Base-by-base conservation (phyloP, 164 flowering plant genomes). In the Brasenia schreberi region DNA sequence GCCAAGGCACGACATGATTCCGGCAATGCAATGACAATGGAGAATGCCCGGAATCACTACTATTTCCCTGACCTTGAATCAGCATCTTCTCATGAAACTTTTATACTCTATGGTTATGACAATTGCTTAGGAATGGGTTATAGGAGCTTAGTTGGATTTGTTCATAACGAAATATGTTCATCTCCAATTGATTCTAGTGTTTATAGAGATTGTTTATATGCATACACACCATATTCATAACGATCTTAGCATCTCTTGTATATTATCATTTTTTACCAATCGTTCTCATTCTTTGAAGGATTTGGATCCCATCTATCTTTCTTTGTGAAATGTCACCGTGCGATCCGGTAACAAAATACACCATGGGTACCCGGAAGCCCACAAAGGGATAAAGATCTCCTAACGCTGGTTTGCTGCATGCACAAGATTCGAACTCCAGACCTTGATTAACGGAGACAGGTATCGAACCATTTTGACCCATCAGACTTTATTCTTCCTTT, bases 151-250 rank as follows among this genome's bases (percentile, higher is more conserved):
- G 66, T 70, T 67, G 58, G 68, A 43, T 58, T 67, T 3, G 49
- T 88, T 65, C 73, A 59, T 74, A 84, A 73, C 68, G 71, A 74
- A 42, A 74, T 89, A 6, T 89, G 97, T 77, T 80, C 83, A 7
- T 76, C 68, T 52, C 59, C 73, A n/a, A 43, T 77, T 61, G 83
- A 87, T 72, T 77, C 85, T n/a, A 66, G 70, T 66, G 90, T 89
- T 73, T 87, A 89, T 82, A 83, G 72, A 18, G 85, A 88, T 77
- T 91, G 96, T 80, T 78, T 27, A 59, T 16, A 65, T 56, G 58
- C 23, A 7, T 61, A 61, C 18, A 61, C 63, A 61, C 63, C 7
- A 23, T n/a, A 61, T 61, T 61, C 23, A 61, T 23, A 61, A n/a
- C 56, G 10, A n/a, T 49, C 16, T 49, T 14, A 49, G 39, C 39